Evolutionary conservation across 2,329 filamentous ascomycete species (phyloP).

Genomic region (Knufia petricola): DNA sequence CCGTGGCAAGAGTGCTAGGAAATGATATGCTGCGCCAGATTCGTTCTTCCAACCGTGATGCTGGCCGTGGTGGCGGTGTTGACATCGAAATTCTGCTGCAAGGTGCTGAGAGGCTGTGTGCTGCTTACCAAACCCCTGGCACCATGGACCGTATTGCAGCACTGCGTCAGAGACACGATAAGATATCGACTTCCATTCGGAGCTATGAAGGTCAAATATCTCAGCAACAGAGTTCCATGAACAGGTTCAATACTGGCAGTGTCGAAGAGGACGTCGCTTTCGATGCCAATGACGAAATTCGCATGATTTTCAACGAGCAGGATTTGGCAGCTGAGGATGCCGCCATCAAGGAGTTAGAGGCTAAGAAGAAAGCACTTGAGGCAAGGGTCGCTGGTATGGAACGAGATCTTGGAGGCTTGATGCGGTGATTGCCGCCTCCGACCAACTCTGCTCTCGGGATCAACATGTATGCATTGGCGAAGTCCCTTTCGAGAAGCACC

Average conservation of each 20-base stretch:
- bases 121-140: slow-evolving; percentile 75
- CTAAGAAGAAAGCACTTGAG: slow-evolving; percentile 53
- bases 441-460: too few relatives aligned
- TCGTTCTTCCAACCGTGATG: slow-evolving; percentile 46
- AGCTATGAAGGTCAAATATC: slow-evolving; percentile 74
- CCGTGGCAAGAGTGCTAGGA: slow-evolving; percentile 81
- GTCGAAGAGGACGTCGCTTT: slow-evolving; percentile 23
- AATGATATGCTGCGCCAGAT: slow-evolving; percentile 79
- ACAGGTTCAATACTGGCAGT: slow-evolving; percentile 47
- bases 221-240: slow-evolving; percentile 64
- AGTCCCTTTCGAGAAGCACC: too few relatives aligned
- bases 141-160: slow-evolving; percentile 65
- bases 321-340: slow-evolving; percentile 39
- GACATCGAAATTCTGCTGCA: slow-evolving; percentile 77
- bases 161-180: slow-evolving; percentile 60
- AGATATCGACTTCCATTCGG: slow-evolving; percentile 62
- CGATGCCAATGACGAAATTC: slow-evolving; percentile 15
- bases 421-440: too few relatives aligned
- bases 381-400: slow-evolving; percentile 59
- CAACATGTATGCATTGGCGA: too few relatives aligned
- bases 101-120: slow-evolving; percentile 82
- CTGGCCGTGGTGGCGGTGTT: slow-evolving; percentile 51
- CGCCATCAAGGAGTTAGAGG: slow-evolving; percentile 53
- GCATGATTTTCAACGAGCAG: slow-evolving; percentile 31
- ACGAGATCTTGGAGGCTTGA: slow-evolving; percentile 53